phyloP scores from a whole-genome alignment of 345 rosid genomes.

The Pistacia atlantica region DNA sequence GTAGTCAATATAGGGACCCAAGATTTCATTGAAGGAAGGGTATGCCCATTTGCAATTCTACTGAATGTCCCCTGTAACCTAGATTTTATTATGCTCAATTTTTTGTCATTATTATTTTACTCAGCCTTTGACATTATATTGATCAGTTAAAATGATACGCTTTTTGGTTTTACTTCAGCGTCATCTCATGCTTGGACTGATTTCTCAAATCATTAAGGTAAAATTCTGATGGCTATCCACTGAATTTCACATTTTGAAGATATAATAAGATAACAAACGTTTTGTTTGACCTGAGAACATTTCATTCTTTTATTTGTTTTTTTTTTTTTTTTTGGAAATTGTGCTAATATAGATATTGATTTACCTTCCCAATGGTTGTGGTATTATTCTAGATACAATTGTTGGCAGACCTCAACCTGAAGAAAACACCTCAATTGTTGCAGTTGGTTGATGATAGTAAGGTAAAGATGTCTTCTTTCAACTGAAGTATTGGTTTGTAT shows the following conservation, averaged over 20 bases:
- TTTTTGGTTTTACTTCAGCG: slow-evolving; percentile 59
- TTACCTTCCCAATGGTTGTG: slow-evolving; percentile 25
- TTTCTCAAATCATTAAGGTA: slow-evolving; percentile 97
- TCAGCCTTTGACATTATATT: slow-evolving; percentile 5
- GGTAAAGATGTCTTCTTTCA: slow-evolving; percentile 40
- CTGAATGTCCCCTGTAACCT: not conserved
- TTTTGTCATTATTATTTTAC: not conserved
- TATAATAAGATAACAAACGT: not conserved
- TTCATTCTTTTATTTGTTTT: too few relatives aligned
- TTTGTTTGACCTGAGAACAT: not conserved
- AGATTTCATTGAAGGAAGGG: slow-evolving; percentile 98
- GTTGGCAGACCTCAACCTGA: slow-evolving; percentile 95
- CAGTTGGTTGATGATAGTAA: slow-evolving; percentile 87
- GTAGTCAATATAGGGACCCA: slow-evolving; percentile 96
- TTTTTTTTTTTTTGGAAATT: not conserved
- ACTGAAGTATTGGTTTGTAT: not conserved
- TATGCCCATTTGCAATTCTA: slow-evolving; percentile 31
- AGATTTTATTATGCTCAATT: not conserved
- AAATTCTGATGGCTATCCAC: slow-evolving; percentile 13
- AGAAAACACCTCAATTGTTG: slow-evolving; percentile 94
- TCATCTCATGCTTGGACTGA: slow-evolving; percentile 95
- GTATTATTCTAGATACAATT: slow-evolving; percentile 77
- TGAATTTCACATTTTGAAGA: not conserved
- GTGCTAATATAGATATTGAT: not conserved
- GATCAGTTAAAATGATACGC: slow-evolving; percentile 11